Conservation (phyloP, 2,329 filamentous ascomycete species). For the Fusarium napiforme region DNA sequence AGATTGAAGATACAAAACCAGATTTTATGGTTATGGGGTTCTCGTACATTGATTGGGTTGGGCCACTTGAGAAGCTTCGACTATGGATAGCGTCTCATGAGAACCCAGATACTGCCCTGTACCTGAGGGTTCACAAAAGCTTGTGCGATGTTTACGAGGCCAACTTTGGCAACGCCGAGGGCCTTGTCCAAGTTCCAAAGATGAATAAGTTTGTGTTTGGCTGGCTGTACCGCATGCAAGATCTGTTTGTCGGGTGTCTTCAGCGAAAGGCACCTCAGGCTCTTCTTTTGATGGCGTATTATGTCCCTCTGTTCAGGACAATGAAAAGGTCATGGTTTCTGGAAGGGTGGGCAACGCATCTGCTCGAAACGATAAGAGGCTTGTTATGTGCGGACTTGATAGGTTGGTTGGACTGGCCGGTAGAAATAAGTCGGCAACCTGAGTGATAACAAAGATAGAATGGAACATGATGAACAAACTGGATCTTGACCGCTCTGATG, state of each 20-base stretch:
- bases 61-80: slow-evolving; percentile 35
- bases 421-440: slow-evolving; percentile 27
- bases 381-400: slow-evolving; percentile 30
- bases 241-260: slow-evolving; percentile 43
- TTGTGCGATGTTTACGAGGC: slow-evolving; percentile 44
- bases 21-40: slow-evolving; percentile 38
- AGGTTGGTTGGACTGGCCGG: slow-evolving; percentile 43
- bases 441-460: slow-evolving; percentile 12
- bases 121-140: slow-evolving; percentile 35
- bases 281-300: slow-evolving; percentile 44
- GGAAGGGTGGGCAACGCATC: slow-evolving; percentile 40
- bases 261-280: slow-evolving; percentile 44
- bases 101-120: slow-evolving; percentile 41
- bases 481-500: background rate
- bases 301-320: slow-evolving; percentile 38
- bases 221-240: slow-evolving; percentile 46
- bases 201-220: slow-evolving; percentile 40
- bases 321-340: slow-evolving; percentile 38
- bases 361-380: slow-evolving; percentile 38
- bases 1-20: slow-evolving; percentile 33
- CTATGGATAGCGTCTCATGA: slow-evolving; percentile 41
- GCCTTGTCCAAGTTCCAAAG: slow-evolving; percentile 26
- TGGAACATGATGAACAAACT: background rate
- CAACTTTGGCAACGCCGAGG: slow-evolving; percentile 38
- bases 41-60: slow-evolving; percentile 38